phyloP scores from a whole-genome alignment of 2,329 filamentous ascomycete genomes.

The Phymatotrichopsis omnivora region DNA sequence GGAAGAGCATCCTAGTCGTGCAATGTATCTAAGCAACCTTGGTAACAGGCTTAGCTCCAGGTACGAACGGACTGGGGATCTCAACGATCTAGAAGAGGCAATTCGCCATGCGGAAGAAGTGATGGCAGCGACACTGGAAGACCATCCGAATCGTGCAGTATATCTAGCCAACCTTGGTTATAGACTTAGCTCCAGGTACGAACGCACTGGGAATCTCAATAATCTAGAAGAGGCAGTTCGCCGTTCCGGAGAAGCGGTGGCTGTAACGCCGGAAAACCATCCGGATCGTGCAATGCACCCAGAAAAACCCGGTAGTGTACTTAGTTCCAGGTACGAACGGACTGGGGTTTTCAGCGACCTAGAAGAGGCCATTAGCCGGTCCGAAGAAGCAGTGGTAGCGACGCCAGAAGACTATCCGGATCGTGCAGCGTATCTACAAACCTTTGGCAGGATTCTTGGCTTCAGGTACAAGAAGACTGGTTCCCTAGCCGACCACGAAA shows the following conservation, averaged over 20 bases:
- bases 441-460: not conserved
- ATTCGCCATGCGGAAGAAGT: not conserved
- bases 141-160: not conserved
- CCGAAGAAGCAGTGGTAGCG: not conserved
- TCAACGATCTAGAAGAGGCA: not conserved
- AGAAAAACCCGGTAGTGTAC: too few relatives aligned
- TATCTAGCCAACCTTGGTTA: not conserved
- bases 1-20: conserved; percentile 29
- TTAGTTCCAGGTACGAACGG: not conserved
- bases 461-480: conserved; percentile 6
- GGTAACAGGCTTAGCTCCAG: not conserved
- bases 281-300: not conserved
- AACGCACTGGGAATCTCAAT: not conserved
- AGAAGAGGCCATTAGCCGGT: not conserved
- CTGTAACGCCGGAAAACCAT: not conserved
- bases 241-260: conserved; percentile 5
- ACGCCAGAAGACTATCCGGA: not conserved
- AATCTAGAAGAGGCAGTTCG: conserved; percentile 2
- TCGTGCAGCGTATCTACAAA: not conserved
- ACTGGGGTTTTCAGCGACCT: not conserved
- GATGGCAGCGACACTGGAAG: not conserved
- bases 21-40: conserved; percentile 24
- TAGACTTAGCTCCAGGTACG: not conserved
- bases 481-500: conserved; percentile 10
- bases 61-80: not conserved